Base-by-base conservation (phyloP, 495 filamentous ascomycete genomes). In the Penicillium arizonense region DNA sequence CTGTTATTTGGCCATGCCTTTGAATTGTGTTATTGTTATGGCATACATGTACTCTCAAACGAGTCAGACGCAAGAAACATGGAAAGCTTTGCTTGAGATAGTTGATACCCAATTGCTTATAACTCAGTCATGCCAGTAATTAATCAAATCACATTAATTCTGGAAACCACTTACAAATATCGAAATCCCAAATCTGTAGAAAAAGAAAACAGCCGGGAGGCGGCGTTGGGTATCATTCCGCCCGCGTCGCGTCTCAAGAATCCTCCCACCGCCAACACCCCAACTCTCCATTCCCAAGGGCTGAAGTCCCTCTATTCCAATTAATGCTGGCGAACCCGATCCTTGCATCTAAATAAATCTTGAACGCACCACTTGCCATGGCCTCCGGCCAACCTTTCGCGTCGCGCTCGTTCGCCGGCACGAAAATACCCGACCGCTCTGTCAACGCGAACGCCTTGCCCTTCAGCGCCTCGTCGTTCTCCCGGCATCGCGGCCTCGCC, bases 351-450 rank as follows among this genome's bases (percentile, higher is more conserved):
- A 47, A 46, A 20, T 16, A 42, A 44, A 34, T 4, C 33, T 28
- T 13, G 43, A 16, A n/a, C 16, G 32, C 43, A 45, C 26, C 41
- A 35, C 43, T 23, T 42, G 39, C 33, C 53, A 64, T 64, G 61
- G 61, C 63, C 58, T 74, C 72, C 42, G 56, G 67, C 44, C 75
- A 76, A 64, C 65, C 73, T n/a, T 80, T 79, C 61, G 73, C 70
- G 32, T 75, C 76, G 46, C 74, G 77, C 59, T 76, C 74, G 11
- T 77, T 75, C 59, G 68, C 67, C 37, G 65, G 72, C 48, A 64
- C 71, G 50, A 80, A 79, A 60, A 63, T 81, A 1, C 75, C 78
- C 34, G 78, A 81, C 23, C 78, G 78, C 35, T 75, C 76, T 3
- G 42, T 70, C 47, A 73, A 69, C 50, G 28, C 62, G 13, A 76